Evolutionary conservation across 208 protist species (phyloP).

Genomic region (Crithidia brevicula): DNA sequence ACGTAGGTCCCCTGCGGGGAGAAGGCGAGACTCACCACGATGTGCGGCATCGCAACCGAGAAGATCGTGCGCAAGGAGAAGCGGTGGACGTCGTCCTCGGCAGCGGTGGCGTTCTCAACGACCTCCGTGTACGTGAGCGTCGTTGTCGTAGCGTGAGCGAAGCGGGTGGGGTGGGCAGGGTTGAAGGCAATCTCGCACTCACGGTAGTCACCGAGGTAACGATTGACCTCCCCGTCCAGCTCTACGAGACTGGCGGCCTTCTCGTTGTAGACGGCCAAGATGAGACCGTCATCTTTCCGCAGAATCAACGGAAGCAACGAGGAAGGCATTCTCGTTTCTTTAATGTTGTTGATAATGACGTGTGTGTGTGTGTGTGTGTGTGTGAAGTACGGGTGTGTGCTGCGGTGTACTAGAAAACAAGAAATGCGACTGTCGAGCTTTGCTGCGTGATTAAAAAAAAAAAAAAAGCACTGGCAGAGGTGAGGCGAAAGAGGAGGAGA

Average conservation of each 20-base stretch:
- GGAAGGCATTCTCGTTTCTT: constrained; percentile 4
- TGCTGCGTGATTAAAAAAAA: too few relatives aligned
- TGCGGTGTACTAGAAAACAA: too few relatives aligned
- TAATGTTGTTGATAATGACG: not conserved
- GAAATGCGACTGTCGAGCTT: too few relatives aligned
- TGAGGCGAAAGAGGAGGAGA: too few relatives aligned
- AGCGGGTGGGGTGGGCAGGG: constrained; percentile 46
- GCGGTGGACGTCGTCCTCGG: constrained; percentile 15
- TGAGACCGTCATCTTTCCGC: constrained; percentile 71
- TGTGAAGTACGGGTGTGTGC: too few relatives aligned
- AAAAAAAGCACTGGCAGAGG: too few relatives aligned
- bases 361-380: not conserved
- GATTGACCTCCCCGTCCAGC: constrained; percentile 30
- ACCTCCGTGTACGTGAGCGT: constrained; percentile 76
- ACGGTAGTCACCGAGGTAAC: constrained; percentile 77
- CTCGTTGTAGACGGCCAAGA: constrained; percentile 77
- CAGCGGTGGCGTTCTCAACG: constrained; percentile 21
- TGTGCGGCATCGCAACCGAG: constrained; percentile 63
- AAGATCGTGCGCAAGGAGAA: constrained; percentile 56
- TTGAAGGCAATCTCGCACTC: constrained; percentile 84
- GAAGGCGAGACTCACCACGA: constrained; percentile 69
- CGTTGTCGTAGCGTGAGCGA: constrained; percentile 83
- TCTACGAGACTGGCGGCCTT: constrained; percentile 53
- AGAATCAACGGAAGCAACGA: constrained; percentile 66
- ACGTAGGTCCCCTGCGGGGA: constrained; percentile 72